Evolutionary conservation across 371 early-diverging fungal species (phyloP).

Genomic region (Mortierella sp.): DNA sequence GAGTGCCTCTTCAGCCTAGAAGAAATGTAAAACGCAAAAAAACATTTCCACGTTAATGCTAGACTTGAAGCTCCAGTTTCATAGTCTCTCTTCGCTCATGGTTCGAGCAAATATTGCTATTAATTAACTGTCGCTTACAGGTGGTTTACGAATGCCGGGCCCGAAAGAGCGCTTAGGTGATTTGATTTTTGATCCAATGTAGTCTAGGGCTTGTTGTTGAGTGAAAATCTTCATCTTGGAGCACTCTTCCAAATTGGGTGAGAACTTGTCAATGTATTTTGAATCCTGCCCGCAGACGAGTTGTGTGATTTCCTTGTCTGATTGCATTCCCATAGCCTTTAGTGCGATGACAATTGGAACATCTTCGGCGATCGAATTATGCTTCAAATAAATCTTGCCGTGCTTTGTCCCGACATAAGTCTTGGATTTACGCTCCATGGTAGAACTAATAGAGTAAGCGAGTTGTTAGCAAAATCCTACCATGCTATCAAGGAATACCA

Average conservation of each 20-base stretch:
- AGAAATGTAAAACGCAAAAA: neutral
- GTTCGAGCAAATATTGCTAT: neutral
- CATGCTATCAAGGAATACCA: neutral
- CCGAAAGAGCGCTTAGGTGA: slow-evolving; percentile 67
- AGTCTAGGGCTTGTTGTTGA: slow-evolving; percentile 94
- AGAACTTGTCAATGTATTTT: slow-evolving; percentile 86
- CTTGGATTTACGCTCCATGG: slow-evolving; percentile 98
- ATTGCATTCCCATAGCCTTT: slow-evolving; percentile 94
- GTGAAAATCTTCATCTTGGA: slow-evolving; percentile 83
- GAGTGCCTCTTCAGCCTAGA: slow-evolving; percentile 90
- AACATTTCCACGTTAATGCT: too few species aligned
- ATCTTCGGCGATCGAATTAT: slow-evolving; percentile 96
- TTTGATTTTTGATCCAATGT: slow-evolving; percentile 87
- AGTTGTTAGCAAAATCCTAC: neutral
- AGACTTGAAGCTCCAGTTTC: too few species aligned
- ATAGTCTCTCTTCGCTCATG: neutral
- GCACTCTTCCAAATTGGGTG: slow-evolving; percentile 93
- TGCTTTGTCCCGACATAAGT: slow-evolving; percentile 90
- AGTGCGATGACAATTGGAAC: slow-evolving; percentile 91
- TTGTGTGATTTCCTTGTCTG: slow-evolving; percentile 97
- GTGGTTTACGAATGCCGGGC: slow-evolving; percentile 67
- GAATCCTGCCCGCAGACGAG: slow-evolving; percentile 92
- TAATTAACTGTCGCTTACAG: slow-evolving; percentile 55
- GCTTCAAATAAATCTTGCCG: slow-evolving; percentile 91
- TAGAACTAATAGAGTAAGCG: slow-evolving; percentile 72